Conservation (phyloP, 2,329 filamentous ascomycete species). For the Aulographum hederae region DNA sequence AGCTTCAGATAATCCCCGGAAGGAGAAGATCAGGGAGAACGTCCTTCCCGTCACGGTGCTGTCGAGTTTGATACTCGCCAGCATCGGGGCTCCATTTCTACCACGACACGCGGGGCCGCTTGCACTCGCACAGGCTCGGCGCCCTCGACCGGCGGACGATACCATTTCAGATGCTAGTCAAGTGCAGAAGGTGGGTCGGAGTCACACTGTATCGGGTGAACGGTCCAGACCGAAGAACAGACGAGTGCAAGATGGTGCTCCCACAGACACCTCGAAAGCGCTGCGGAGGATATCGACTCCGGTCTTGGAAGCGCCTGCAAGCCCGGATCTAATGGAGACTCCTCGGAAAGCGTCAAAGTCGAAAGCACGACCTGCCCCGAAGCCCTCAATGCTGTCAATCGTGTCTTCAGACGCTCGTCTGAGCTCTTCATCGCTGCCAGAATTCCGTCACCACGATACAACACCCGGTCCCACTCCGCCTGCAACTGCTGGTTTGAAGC, state of each 20-base stretch:
- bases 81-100: conserved; percentile 55
- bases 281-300: background rate
- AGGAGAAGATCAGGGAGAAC: conserved; percentile 69
- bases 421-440: conserved; percentile 51
- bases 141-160: conserved; percentile 46
- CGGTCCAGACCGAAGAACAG: conserved; percentile 15
- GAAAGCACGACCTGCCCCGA: conserved; percentile 10
- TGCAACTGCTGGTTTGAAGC: conserved; percentile 23
- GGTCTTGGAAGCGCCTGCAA: background rate
- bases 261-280: background rate
- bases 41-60: conserved; percentile 63
- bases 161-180: conserved; percentile 39
- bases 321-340: background rate
- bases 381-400: conserved; percentile 33
- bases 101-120: conserved; percentile 65
- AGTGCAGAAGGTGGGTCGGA: conserved; percentile 40
- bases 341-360: conserved; percentile 1
- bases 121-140: conserved; percentile 64
- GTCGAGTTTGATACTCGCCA: conserved; percentile 62
- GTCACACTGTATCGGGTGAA: conserved; percentile 44
- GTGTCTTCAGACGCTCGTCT: conserved; percentile 40
- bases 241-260: conserved; percentile 4
- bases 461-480: conserved; percentile 19
- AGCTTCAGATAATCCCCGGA: conserved; percentile 45
- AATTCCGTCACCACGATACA: conserved; percentile 34